Evolutionary conservation across 192 early-diverging fungal species (phyloP), one percentile per base, ranked within the genome.

Genomic region (Coemansia sp.): DNA sequence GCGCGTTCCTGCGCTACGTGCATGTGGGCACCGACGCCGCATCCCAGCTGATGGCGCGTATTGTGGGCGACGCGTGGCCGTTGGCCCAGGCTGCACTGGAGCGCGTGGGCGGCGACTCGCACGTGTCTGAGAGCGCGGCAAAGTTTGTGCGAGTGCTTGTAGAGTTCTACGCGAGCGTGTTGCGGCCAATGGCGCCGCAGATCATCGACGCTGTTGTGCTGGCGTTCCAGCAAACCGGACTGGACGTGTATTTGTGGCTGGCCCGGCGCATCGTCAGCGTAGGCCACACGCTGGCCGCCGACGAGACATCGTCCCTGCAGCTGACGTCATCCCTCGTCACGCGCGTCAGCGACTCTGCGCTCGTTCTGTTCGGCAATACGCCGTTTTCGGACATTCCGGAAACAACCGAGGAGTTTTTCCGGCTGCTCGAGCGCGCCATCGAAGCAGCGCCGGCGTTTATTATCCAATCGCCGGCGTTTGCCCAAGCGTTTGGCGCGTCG

Each of bases 201-300:
- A 60, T 81, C 15, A 48, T 69, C 22, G 82, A 89, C 19, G 73
- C 82, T 9, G 58, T 92, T 3, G 87, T 90, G 15, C 69, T 56
- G 52, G 81, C 82, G n/a, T 97, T 91, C 77, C 82, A 86, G 56
- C 78, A 82, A 56, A 89, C 88, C 3, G 83, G 85, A 1, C 34
- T 85, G 21, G 72, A 89, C 34, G 85, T 84, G 36, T 92, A 94
- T 62, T 72, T 98, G 52, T 98, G 96, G 96, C 85, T 90, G 2
- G 82, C 87, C 22, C 71, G 73, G 4, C 83, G 88, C 50, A 83
- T 86, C 64, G 83, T 95, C 14, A 69, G 84, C 11, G 84, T 86
- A 44, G 87, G 88, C 86, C 85, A 65, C 14, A 72, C 64, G 17
- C 85, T 87, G 62, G 85, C 84, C 9, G 42, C 48, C 31, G 69